Evolutionary conservation across 2,329 filamentous ascomycete genomes (phyloP).

Genomic region (Pestalotiopsis sp.): DNA sequence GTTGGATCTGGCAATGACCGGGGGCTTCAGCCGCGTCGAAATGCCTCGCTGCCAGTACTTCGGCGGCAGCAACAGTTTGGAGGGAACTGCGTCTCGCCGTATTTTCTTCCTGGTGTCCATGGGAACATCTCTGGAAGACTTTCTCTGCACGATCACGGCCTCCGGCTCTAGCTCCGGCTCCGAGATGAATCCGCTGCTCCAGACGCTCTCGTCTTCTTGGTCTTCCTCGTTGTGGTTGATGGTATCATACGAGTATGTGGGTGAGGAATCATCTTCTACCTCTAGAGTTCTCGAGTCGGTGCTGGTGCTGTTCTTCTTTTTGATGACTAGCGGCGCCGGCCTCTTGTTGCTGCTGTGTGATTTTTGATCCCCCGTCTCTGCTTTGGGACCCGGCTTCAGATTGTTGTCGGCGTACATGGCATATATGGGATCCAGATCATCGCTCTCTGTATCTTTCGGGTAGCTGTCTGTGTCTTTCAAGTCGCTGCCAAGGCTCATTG

Average conservation of each 20-base stretch:
- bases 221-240: too few relatives aligned
- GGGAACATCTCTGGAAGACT: not conserved
- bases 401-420: not conserved
- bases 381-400: not conserved
- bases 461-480: not conserved
- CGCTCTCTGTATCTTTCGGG: not conserved
- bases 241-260: too few relatives aligned
- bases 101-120: not conserved
- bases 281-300: too few relatives aligned
- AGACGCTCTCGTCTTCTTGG: too few relatives aligned
- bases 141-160: too few relatives aligned
- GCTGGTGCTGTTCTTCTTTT: not conserved
- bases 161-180: too few relatives aligned
- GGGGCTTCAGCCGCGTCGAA: not conserved
- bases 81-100: not conserved
- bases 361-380: not conserved
- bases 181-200: too few relatives aligned
- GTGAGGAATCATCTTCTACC: too few relatives aligned
- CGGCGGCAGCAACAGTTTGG: not conserved
- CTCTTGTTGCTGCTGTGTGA: not conserved
- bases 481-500: not conserved
- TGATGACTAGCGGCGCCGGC: not conserved
- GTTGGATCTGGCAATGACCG: not conserved
- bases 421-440: not conserved
- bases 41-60: slow-evolving; percentile 1